Evolutionary conservation across 2,329 filamentous ascomycete genomes (phyloP), one percentile per base, ranked within the genome.

Genomic region (Fusarium burgessii): DNA sequence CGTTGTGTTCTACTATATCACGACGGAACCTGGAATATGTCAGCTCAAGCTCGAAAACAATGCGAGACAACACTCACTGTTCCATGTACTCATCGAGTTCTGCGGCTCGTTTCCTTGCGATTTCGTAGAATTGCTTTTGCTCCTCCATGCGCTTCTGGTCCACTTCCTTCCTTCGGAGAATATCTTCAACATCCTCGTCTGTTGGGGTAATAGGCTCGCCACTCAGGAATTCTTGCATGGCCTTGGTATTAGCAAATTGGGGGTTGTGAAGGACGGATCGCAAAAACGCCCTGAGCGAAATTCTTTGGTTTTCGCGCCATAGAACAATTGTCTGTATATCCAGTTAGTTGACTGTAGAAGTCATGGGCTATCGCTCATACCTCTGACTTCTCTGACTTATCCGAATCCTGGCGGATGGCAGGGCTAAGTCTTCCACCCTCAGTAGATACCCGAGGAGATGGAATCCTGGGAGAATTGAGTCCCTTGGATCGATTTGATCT

Each of bases 41-140:
- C 52, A 81, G 73, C 41, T 42, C 15, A 25, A 13, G 32, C 17
- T 18, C 36, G 3, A 9, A n/a, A 29, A 10, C 41, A 14, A 10
- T 15, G 20, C 9, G 17, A 7, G 23, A 17, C 4, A 18, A 40
- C 12, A 67, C 90, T 81, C 81, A 93, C 91, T 97, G 82, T 82
- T 99, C 96, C 96, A 99, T 99, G 79, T 98, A 98, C 27, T 97
- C 93, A 80, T 99, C 96, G 54, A 99, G 86, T 77, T 98, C 96
- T 8, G 93, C 92, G 3, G 96, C 96, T 71, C 96, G 90, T 80
- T 94, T 91, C 72, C 94, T 87, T 12, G 96, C 96, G 78, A 99
- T 95, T 79, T 99, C 95, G 80, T 98, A 99, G 79, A 99, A 99
- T 71, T 91, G 89, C 78, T 91, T 92, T 79, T 99, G 96, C 80